These are phyloP conservation scores for Vigna trinervia DNA, from an alignment of 306 rosid genomes.

Conservation along the genomic window DNA sequence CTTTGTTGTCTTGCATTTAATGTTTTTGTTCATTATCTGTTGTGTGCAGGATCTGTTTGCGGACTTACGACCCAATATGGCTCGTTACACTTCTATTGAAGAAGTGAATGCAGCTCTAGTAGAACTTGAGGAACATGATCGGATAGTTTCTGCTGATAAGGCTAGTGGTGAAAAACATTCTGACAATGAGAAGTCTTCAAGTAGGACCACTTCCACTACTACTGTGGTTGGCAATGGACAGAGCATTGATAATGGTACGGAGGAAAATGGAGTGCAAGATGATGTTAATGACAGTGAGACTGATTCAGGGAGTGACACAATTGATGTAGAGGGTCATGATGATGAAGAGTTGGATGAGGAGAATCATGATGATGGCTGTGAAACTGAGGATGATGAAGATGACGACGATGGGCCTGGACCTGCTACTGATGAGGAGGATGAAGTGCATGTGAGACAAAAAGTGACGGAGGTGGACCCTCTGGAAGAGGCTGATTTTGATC, in stretches of 20 bases:
- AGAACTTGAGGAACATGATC: slow-evolving; percentile 91
- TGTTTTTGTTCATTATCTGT: slow-evolving; percentile 28
- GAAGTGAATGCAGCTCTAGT: slow-evolving; percentile 86
- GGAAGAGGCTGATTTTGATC: slow-evolving; percentile 91
- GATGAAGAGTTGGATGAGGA: slow-evolving; percentile 88
- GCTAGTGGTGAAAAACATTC: slow-evolving; percentile 73
- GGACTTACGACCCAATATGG: slow-evolving; percentile 90
- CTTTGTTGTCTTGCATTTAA: slow-evolving; percentile 29
- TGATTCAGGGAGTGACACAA: slow-evolving; percentile 84
- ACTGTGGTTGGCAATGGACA: slow-evolving; percentile 59
- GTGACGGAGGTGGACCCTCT: slow-evolving; percentile 84
- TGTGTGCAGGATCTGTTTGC: slow-evolving; percentile 87
- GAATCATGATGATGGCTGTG: slow-evolving; percentile 82
- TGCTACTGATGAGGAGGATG: slow-evolving; percentile 95
- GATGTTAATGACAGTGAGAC: slow-evolving; percentile 75
- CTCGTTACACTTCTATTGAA: slow-evolving; percentile 78
- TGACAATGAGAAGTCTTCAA: slow-evolving; percentile 66
- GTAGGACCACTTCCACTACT: slow-evolving; percentile 57
- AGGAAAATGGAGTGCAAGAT: slow-evolving; percentile 77
- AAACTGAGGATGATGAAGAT: slow-evolving; percentile 81
- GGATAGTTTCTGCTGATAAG: slow-evolving; percentile 64
- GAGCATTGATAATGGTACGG: slow-evolving; percentile 65
- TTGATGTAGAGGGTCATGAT: slow-evolving; percentile 75
- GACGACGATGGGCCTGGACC: slow-evolving; percentile 81
- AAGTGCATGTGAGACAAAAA: slow-evolving; percentile 92